phyloP scores from a whole-genome alignment of 2,329 filamentous ascomycete genomes.

The Fusarium hainanense region DNA sequence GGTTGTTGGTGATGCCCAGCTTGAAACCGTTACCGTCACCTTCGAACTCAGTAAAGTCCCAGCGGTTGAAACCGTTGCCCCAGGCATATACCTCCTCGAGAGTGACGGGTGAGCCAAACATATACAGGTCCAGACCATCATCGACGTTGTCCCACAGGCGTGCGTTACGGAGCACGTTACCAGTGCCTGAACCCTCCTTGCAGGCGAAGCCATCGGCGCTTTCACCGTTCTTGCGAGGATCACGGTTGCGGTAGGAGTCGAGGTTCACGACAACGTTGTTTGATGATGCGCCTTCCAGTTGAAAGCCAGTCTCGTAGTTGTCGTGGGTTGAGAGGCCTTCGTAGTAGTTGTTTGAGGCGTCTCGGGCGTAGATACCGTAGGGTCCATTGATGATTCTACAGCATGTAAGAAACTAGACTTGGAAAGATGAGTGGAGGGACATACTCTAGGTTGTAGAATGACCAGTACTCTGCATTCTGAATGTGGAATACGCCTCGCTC shows the following conservation, averaged over 20 bases:
- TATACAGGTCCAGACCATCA: slow-evolving; percentile 53
- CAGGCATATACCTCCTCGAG: slow-evolving; percentile 58
- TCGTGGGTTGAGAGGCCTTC: slow-evolving; percentile 52
- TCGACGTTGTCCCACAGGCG: slow-evolving; percentile 64
- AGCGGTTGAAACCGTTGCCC: slow-evolving; percentile 60
- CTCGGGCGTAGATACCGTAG: slow-evolving; percentile 52
- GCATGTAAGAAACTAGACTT: background rate
- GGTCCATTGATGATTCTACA: slow-evolving; percentile 51
- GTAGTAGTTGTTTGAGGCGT: slow-evolving; percentile 53
- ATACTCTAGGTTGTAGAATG: slow-evolving; percentile 54
- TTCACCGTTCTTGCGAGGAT: slow-evolving; percentile 63
- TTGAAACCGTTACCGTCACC: slow-evolving; percentile 63
- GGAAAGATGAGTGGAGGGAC: background rate
- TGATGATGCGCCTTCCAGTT: slow-evolving; percentile 48
- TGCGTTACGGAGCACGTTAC: slow-evolving; percentile 58
- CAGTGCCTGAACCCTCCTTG: slow-evolving; percentile 59
- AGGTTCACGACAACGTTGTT: slow-evolving; percentile 57
- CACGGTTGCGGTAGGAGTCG: slow-evolving; percentile 58
- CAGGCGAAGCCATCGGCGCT: slow-evolving; percentile 61
- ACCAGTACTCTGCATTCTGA: slow-evolving; percentile 57
- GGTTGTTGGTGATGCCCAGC: slow-evolving; percentile 53
- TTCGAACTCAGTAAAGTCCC: slow-evolving; percentile 56
- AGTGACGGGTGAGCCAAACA: slow-evolving; percentile 56
- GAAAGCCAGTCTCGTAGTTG: slow-evolving; percentile 55
- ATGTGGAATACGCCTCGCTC: slow-evolving; percentile 62